These are phyloP conservation scores for Pontederia paniculata DNA, from an alignment of 176 grass and related monocot species.

Conservation along the genomic window DNA sequence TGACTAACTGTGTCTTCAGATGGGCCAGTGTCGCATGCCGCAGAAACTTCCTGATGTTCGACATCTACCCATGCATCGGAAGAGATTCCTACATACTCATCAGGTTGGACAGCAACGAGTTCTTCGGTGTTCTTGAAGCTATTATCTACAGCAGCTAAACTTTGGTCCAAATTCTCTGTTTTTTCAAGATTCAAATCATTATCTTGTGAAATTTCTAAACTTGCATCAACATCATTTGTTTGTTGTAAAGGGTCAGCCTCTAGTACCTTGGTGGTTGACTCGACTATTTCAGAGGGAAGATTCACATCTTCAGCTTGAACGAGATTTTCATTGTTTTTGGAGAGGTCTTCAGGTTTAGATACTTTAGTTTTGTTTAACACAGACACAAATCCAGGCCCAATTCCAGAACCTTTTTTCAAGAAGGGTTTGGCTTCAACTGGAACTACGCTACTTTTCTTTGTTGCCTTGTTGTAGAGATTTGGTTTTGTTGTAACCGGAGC, in stretches of 20 bases:
- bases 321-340: conserved; percentile 52
- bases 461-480: conserved; percentile 57
- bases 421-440: conserved; percentile 70
- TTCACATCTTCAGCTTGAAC: conserved; percentile 58
- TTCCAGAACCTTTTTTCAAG: conserved; percentile 50
- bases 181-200: conserved; percentile 81
- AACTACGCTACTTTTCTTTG: conserved; percentile 95
- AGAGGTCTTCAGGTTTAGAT: conserved; percentile 39
- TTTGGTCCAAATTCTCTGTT: conserved; percentile 47
- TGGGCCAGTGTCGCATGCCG: conserved; percentile 35
- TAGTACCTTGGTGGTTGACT: conserved; percentile 65
- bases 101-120: conserved; percentile 42
- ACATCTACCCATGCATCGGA: conserved; percentile 91
- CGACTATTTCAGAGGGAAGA: conserved; percentile 14
- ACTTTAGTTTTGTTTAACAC: conserved; percentile 47
- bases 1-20: conserved; percentile 28
- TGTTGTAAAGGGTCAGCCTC: conserved; percentile 80
- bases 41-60: conserved; percentile 56
- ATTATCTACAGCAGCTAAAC: conserved; percentile 45
- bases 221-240: conserved; percentile 83
- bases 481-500: conserved; percentile 30
- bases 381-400: conserved; percentile 24
- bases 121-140: conserved; percentile 32
- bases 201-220: conserved; percentile 68
- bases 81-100: conserved; percentile 84